A percentile compares a stretch with the other conserved stretches of the same genome.
These are phyloP conservation scores for Chrysopogon serrulatus DNA, from an alignment of 176 grass and related monocot genomes.

Conservation along the genomic window DNA sequence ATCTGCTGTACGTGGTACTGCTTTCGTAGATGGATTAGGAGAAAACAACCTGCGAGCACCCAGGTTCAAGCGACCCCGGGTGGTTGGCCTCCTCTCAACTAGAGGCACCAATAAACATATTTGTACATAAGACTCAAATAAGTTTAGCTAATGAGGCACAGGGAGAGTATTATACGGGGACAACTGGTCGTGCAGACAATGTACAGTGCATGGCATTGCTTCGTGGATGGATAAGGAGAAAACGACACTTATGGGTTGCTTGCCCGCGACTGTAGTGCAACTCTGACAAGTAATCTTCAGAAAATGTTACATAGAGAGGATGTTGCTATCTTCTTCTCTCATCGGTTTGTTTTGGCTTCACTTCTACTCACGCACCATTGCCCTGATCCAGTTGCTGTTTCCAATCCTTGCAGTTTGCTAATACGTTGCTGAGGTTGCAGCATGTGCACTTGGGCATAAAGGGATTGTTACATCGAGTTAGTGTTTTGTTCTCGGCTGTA, in stretches of 20 bases:
- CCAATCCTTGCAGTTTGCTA: background rate
- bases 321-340: slow-evolving; percentile 16
- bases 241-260: slow-evolving; percentile 28
- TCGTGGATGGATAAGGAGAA: background rate
- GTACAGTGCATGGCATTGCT: background rate
- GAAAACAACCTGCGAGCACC: background rate
- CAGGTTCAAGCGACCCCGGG: background rate
- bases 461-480: background rate
- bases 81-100: background rate
- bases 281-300: slow-evolving; percentile 26
- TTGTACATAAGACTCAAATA: background rate
- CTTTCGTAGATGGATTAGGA: background rate
- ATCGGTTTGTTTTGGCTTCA: slow-evolving; percentile 6
- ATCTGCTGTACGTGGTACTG: background rate
- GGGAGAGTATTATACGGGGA: background rate
- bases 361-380: slow-evolving; percentile 31
- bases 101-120: background rate
- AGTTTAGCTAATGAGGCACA: background rate
- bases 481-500: slow-evolving; percentile 27
- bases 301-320: slow-evolving; percentile 7
- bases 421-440: slow-evolving; percentile 1
- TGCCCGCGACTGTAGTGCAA: slow-evolving; percentile 17
- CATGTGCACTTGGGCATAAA: slow-evolving; percentile 15
- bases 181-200: background rate
- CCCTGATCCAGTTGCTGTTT: slow-evolving; percentile 7